Conservation (phyloP, 2,329 filamentous ascomycete genomes). For the Fusarium subtropicale region DNA sequence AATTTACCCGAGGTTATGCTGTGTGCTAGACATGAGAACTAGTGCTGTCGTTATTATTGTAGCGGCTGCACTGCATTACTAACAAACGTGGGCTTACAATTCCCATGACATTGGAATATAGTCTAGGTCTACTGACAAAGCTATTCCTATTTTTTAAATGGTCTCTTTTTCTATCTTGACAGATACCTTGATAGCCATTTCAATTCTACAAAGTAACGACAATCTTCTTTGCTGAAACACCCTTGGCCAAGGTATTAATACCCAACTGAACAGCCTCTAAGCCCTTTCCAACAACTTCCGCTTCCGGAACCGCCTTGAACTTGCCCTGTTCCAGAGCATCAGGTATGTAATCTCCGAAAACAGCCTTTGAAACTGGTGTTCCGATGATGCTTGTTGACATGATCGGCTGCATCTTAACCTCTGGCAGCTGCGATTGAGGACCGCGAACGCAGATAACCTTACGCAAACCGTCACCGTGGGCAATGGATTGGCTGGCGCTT, state of each 20-base stretch:
- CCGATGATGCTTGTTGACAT: conserved; percentile 19
- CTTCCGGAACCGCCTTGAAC: conserved; percentile 25
- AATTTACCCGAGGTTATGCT: conserved; percentile 17
- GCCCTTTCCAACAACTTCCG: conserved; percentile 26
- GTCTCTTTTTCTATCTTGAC: no score
- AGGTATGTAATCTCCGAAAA: conserved; percentile 29
- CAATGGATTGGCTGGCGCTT: conserved; percentile 8
- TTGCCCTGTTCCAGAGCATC: conserved; percentile 20
- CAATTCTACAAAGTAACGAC: conserved; percentile 3
- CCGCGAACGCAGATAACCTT: conserved; percentile 27
- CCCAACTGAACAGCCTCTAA: conserved; percentile 22
- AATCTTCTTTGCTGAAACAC: conserved; percentile 35
- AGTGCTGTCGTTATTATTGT: no score
- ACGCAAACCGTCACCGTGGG: conserved; percentile 17
- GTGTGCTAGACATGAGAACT: neutral
- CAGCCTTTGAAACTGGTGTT: conserved; percentile 27
- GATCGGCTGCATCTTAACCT: conserved; percentile 10
- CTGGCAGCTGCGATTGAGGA: neutral
- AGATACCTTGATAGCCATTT: no score
- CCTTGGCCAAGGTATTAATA: conserved; percentile 18
- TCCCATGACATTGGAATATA: neutral
- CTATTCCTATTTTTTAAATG: neutral
- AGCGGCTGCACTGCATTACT: no score
- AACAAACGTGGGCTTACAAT: no score
- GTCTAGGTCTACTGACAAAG: neutral